phyloP scores from a whole-genome alignment of 805 yeast genomes.

The Wickerhamiella cacticola region DNA sequence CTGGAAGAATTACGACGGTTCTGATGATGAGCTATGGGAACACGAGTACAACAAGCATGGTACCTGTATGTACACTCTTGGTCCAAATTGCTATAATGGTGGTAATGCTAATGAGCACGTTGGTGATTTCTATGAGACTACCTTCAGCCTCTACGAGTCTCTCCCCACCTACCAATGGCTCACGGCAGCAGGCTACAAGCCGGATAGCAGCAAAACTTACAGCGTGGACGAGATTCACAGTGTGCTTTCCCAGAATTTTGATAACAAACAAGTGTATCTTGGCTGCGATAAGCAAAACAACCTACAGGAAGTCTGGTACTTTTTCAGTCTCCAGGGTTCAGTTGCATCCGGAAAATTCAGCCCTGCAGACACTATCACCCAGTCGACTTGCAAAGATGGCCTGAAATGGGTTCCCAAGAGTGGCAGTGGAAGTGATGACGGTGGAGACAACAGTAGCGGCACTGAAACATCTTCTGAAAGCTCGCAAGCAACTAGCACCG shows the following conservation, averaged over 20 bases:
- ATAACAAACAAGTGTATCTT: slow-evolving; percentile 44
- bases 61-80: slow-evolving; percentile 74
- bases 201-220: slow-evolving; percentile 48
- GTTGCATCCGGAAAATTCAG: slow-evolving; percentile 51
- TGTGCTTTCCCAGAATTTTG: slow-evolving; percentile 29
- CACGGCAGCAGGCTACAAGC: slow-evolving; percentile 53
- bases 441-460: slow-evolving; percentile 20
- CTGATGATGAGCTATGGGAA: slow-evolving; percentile 63
- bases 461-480: slow-evolving; percentile 27
- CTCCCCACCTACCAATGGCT: slow-evolving; percentile 61
- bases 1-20: slow-evolving; percentile 68
- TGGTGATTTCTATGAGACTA: slow-evolving; percentile 54
- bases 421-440: slow-evolving; percentile 29
- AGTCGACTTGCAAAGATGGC: slow-evolving; percentile 59
- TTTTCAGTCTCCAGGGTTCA: slow-evolving; percentile 61
- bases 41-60: slow-evolving; percentile 94
- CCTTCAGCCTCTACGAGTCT: slow-evolving; percentile 44
- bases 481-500: slow-evolving; percentile 32
- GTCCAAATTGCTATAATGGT: slow-evolving; percentile 50
- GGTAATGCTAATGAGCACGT: slow-evolving; percentile 33
- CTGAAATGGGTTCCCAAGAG: slow-evolving; percentile 62
- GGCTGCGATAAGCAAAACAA: slow-evolving; percentile 44
- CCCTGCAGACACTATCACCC: slow-evolving; percentile 41
- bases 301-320: slow-evolving; percentile 67
- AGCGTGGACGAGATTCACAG: slow-evolving; percentile 32